Conservation (phyloP, 139 green algal genomes). For the Trebouxia sp. region DNA sequence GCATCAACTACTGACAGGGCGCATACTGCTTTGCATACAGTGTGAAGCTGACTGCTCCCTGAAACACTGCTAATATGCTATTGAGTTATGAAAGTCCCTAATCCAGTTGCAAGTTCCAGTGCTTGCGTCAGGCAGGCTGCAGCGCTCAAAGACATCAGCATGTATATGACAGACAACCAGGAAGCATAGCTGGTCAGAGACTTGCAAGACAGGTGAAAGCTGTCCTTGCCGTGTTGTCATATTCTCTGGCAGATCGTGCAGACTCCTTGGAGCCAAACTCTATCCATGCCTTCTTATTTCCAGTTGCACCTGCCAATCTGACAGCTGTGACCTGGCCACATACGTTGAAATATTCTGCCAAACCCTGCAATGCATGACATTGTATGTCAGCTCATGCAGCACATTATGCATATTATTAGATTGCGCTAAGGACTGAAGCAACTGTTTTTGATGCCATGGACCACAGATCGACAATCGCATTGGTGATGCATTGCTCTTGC, state of each 20-base stretch:
- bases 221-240: conserved; percentile 30
- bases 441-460: no score
- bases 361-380: background rate
- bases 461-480: background rate
- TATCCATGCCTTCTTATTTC: conserved; percentile 34
- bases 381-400: no score
- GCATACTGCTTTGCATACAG: no score
- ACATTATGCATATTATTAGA: no score
- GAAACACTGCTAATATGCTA: no score
- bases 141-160: no score
- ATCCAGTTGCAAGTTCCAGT: no score
- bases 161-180: background rate
- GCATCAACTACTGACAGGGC: no score
- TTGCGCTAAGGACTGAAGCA: no score
- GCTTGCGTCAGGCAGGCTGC: no score
- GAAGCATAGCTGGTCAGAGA: background rate
- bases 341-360: conserved; percentile 31
- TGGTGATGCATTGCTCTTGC: background rate
- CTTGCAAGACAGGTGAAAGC: background rate
- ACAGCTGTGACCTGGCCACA: conserved; percentile 36
- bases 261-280: conserved; percentile 29
- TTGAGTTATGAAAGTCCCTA: no score
- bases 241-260: conserved; percentile 22
- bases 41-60: no score
- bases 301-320: background rate